Evolutionary conservation across 768 basidiomycete genomes (phyloP).

Genomic region (Agaricus subrufescens): DNA sequence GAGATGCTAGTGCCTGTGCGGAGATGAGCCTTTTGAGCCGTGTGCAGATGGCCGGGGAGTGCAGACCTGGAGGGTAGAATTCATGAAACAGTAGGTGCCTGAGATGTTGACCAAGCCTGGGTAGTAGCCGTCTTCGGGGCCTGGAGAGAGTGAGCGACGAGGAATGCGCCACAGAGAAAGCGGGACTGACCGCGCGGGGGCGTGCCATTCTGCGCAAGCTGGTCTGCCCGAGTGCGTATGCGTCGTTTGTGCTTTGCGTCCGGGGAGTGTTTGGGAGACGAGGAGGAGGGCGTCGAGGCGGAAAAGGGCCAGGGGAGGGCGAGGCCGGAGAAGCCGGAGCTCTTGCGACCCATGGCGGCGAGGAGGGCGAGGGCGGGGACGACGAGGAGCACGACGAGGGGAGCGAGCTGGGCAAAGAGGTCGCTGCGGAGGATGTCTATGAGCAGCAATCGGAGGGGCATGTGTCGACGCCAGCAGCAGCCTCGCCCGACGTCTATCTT

Average conservation of each 20-base stretch:
- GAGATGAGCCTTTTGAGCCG: neutral
- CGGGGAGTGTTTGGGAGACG: conserved; percentile 14
- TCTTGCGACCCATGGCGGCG: conserved; percentile 53
- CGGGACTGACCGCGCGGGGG: conserved; percentile 18
- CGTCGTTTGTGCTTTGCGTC: conserved; percentile 45
- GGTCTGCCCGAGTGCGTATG: conserved; percentile 50
- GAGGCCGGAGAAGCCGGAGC: conserved; percentile 30
- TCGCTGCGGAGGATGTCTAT: conserved; percentile 33
- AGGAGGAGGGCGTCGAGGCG: conserved; percentile 23
- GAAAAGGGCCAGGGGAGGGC: conserved; percentile 59
- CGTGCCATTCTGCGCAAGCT: conserved; percentile 41
- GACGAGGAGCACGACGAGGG: conserved; percentile 49
- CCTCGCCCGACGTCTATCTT: neutral
- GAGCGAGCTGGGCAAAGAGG: conserved; percentile 52
- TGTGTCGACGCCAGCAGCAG: conserved; percentile 24
- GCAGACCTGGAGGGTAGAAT: conserved; percentile 83
- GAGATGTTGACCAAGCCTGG: conserved; percentile 94
- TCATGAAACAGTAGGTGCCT: conserved; percentile 97
- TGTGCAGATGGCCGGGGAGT: neutral
- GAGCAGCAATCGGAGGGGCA: conserved; percentile 41
- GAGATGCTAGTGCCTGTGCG: conserved; percentile 81
- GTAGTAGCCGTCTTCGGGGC: conserved; percentile 48
- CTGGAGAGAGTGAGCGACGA: neutral
- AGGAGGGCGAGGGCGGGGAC: conserved; percentile 51
- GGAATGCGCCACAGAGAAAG: neutral